phyloP scores from a whole-genome alignment of 108 stramenopile genomes.

The Asterionellopsis glacialis region DNA sequence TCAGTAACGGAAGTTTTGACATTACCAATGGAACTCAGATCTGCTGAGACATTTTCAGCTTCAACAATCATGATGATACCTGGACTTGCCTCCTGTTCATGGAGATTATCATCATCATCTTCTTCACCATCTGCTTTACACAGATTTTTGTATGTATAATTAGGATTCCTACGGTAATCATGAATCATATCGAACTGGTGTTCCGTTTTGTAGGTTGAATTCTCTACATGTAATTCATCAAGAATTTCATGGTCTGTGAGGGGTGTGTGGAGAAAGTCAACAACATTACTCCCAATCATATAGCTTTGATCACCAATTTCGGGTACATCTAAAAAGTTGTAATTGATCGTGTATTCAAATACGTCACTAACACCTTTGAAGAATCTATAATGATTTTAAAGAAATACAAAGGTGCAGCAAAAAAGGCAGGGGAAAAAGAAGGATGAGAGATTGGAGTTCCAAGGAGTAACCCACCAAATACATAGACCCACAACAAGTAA shows the following conservation, averaged over 20 bases:
- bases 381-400: conserved; percentile 23
- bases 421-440: conserved; percentile 4
- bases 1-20: conserved; percentile 1
- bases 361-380: too few species aligned
- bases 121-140: conserved; percentile 34
- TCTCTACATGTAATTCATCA: conserved; percentile 24
- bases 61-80: conserved; percentile 74
- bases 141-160: conserved; percentile 31
- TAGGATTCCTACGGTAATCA: conserved; percentile 48
- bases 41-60: conserved; percentile 34
- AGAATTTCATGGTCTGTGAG: conserved; percentile 23
- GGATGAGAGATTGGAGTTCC: conserved; percentile 26
- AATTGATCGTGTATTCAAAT: conserved; percentile 33
- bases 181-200: conserved; percentile 48
- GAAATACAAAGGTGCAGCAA: conserved; percentile 9
- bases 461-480: not conserved
- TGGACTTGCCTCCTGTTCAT: conserved; percentile 45
- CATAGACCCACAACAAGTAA: not conserved
- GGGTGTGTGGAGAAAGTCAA: conserved; percentile 59
- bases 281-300: conserved; percentile 65
- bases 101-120: conserved; percentile 19
- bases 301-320: conserved; percentile 70
- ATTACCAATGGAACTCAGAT: conserved; percentile 10
- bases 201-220: conserved; percentile 42
- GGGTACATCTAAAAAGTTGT: conserved; percentile 38